A percentile compares a stretch with the other conserved stretches of the same genome.
Conservation (phyloP, 2,329 filamentous ascomycete species). For the Colletotrichum scovillei region DNA sequence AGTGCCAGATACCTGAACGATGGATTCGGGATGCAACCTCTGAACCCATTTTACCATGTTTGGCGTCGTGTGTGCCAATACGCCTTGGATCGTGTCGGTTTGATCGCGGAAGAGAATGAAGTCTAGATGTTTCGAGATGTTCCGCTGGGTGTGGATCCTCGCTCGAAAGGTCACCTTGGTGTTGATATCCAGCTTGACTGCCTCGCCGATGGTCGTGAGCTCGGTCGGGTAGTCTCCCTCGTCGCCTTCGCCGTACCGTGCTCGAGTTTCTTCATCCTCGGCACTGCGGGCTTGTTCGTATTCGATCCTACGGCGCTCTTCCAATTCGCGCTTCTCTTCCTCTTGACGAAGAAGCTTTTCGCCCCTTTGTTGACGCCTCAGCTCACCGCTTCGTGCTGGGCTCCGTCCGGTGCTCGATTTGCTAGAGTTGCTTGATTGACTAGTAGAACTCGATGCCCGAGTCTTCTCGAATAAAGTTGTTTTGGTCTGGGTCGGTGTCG, state of each 20-base stretch:
- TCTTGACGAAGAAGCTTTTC: slow-evolving; percentile 20
- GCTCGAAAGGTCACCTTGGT: slow-evolving; percentile 55
- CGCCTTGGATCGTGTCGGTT: slow-evolving; percentile 84
- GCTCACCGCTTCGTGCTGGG: slow-evolving; percentile 18
- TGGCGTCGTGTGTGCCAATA: slow-evolving; percentile 67
- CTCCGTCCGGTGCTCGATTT: slow-evolving; percentile 25
- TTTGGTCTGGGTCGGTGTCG: slow-evolving; percentile 1
- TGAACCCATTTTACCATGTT: slow-evolving; percentile 91
- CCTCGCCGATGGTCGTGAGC: slow-evolving; percentile 32
- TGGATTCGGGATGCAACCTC: slow-evolving; percentile 80
- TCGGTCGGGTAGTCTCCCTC: slow-evolving; percentile 24
- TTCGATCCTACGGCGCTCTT: slow-evolving; percentile 17
- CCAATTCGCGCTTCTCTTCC: slow-evolving; percentile 21
- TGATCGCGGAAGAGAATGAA: slow-evolving; percentile 91
- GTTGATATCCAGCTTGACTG: slow-evolving; percentile 39
- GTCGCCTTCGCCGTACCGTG: slow-evolving; percentile 22
- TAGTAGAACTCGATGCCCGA: neutral
- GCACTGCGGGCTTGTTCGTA: slow-evolving; percentile 26
- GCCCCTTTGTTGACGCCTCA: slow-evolving; percentile 22
- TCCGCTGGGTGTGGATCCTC: slow-evolving; percentile 82
- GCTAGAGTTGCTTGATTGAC: slow-evolving; percentile 20
- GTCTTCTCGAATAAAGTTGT: slow-evolving; percentile 26
- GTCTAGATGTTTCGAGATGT: slow-evolving; percentile 83
- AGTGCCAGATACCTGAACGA: slow-evolving; percentile 80
- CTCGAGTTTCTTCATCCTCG: slow-evolving; percentile 29